Percentiles rank a stretch among this genome's conserved stretches.
Conservation (phyloP, 1,284 basidiomycete species). For the Spongiforma sp. region DNA sequence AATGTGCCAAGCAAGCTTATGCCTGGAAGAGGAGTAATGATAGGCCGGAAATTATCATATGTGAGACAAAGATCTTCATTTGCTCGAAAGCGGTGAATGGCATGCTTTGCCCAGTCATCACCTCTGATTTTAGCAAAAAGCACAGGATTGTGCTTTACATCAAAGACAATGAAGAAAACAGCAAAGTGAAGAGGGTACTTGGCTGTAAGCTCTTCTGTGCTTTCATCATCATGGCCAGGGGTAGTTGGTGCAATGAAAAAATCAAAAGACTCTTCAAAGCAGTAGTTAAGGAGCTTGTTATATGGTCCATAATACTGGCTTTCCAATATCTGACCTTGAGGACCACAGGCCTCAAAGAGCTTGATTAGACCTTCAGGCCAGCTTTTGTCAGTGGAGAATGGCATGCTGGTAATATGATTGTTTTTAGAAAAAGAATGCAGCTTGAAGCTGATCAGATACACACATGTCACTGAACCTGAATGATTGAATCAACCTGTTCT, state of each 20-base stretch:
- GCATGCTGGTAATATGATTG: too few species aligned
- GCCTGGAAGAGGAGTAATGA: too few species aligned
- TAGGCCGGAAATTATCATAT: too few species aligned
- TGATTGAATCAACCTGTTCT: too few species aligned
- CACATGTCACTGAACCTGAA: too few species aligned
- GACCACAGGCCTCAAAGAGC: background rate
- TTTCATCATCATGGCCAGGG: background rate
- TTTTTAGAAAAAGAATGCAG: too few species aligned
- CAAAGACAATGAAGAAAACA: background rate
- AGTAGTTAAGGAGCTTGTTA: background rate
- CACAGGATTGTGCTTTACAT: background rate
- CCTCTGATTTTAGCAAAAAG: background rate
- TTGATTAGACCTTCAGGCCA: background rate
- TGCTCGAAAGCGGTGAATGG: background rate
- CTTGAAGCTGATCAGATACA: too few species aligned
- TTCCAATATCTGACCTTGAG: background rate
- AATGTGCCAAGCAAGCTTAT: too few species aligned
- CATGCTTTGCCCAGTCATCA: background rate
- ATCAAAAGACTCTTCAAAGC: background rate
- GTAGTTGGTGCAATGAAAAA: background rate
- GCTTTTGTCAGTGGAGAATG: background rate
- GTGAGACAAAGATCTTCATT: too few species aligned
- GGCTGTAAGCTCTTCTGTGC: too few species aligned
- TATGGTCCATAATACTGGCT: background rate
- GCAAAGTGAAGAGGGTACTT: too few species aligned